These are phyloP conservation scores for Pseudomonodictys pantanalensis DNA, from an alignment of 495 filamentous ascomycete genomes.

Conservation along the genomic window DNA sequence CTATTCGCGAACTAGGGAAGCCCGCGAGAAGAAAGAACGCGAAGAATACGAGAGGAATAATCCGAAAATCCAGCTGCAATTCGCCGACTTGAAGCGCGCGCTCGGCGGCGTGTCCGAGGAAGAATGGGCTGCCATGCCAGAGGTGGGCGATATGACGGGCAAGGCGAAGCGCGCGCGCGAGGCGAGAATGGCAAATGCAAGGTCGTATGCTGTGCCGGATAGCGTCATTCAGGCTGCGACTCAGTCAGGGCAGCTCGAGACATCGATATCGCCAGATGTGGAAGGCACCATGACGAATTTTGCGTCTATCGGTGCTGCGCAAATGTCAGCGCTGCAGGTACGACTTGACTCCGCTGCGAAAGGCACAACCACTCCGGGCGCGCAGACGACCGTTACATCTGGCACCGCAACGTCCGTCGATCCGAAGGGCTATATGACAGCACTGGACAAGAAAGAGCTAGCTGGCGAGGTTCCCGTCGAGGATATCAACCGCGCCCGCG, in stretches of 20 bases:
- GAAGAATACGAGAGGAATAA: slow-evolving; percentile 96
- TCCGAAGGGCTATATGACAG: slow-evolving; percentile 92
- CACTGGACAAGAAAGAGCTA: slow-evolving; percentile 71
- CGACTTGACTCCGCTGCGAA: slow-evolving; percentile 77
- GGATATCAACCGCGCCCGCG: slow-evolving; percentile 93
- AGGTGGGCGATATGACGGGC: slow-evolving; percentile 90
- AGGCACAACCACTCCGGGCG: slow-evolving; percentile 56
- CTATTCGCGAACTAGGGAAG: slow-evolving; percentile 81
- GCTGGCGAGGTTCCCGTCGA: slow-evolving; percentile 81
- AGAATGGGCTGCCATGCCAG: slow-evolving; percentile 92
- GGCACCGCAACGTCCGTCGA: slow-evolving; percentile 92
- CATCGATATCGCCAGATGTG: slow-evolving; percentile 58
- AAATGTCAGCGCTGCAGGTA: slow-evolving; percentile 90
- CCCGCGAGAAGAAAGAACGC: slow-evolving; percentile 82
- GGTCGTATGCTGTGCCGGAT: slow-evolving; percentile 96
- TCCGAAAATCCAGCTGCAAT: slow-evolving; percentile 98
- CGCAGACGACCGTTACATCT: slow-evolving; percentile 53
- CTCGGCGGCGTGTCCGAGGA: slow-evolving; percentile 87
- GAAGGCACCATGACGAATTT: slow-evolving; percentile 96
- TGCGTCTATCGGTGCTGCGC: slow-evolving; percentile 91
- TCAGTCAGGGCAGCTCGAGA: slow-evolving; percentile 76
- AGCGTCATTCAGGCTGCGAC: slow-evolving; percentile 88
- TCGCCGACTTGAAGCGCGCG: slow-evolving; percentile 90
- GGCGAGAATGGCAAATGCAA: slow-evolving; percentile 61
- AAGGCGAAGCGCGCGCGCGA: slow-evolving; percentile 83